phyloP scores from a whole-genome alignment of 1,284 basidiomycete genomes.

The Leucoagaricus sp. region DNA sequence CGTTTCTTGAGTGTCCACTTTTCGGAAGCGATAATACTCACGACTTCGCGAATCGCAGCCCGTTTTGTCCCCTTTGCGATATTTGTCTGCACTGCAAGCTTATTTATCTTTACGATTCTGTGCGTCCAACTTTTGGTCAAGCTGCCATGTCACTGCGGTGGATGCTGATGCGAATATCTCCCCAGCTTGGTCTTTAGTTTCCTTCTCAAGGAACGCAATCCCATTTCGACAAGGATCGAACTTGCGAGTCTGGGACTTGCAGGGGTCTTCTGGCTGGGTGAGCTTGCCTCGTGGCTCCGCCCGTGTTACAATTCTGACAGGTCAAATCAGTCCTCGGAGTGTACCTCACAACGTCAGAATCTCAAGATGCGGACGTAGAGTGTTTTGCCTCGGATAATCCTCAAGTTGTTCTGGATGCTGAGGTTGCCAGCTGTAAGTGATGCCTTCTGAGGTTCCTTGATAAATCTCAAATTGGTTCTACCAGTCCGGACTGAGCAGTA shows the following conservation, averaged over 20 bases:
- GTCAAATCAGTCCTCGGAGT: slow-evolving; percentile 60
- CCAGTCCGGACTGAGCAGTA: slow-evolving; percentile 68
- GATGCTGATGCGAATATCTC: slow-evolving; percentile 4
- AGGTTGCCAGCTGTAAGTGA: slow-evolving; percentile 56
- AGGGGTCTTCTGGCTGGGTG: slow-evolving; percentile 80
- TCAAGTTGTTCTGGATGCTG: slow-evolving; percentile 52
- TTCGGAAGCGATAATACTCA: slow-evolving; percentile 11
- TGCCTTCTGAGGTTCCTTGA: slow-evolving; percentile 7
- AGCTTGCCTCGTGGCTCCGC: slow-evolving; percentile 26
- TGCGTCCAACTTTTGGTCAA: slow-evolving; percentile 34
- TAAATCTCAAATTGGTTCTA: slow-evolving; percentile 14
- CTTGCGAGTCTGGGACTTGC: slow-evolving; percentile 66
- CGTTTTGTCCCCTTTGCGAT: slow-evolving; percentile 83
- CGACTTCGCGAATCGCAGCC: slow-evolving; percentile 42
- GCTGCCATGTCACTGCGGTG: background rate
- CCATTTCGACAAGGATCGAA: slow-evolving; percentile 77
- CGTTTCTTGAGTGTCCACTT: slow-evolving; percentile 27
- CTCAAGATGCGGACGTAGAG: slow-evolving; percentile 77
- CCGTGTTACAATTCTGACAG: slow-evolving; percentile 14
- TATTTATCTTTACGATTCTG: slow-evolving; percentile 69
- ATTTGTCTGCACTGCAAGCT: slow-evolving; percentile 70
- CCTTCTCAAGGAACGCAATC: slow-evolving; percentile 64
- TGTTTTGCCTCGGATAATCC: slow-evolving; percentile 63
- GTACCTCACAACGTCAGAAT: slow-evolving; percentile 69
- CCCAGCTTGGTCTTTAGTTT: slow-evolving; percentile 62